Base-by-base conservation (phyloP, 108 stramenopile genomes). In the Nitzschia sp. region DNA sequence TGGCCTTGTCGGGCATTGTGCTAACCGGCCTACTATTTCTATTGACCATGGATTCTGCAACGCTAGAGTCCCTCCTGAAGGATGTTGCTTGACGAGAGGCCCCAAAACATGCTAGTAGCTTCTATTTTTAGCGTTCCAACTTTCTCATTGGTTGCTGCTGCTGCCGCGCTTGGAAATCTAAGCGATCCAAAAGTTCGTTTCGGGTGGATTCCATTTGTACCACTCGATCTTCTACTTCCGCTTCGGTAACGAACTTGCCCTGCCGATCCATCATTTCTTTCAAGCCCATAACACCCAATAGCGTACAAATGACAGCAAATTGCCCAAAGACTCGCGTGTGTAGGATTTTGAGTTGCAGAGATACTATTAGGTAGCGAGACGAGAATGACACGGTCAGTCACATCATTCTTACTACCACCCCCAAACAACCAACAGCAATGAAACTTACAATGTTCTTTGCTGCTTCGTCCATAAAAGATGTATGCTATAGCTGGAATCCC, bases 241-340 rank as follows among this genome's bases (percentile, higher is more conserved):
- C 77, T 59, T 93, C 82, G 23, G 92, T 90, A 23, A 93, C 76
- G 56, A 78, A 93, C 38, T 82, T 83, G 35, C 92, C 92, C 62
- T 82, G 74, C 2, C 77, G 72, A 68, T 94, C 88, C 93, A 94
- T 94, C 58, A 89, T 89, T 45, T 85, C 84, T 58, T 94, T 91
- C 75, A 94, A 81, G 6, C 93, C 88, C 90, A 94, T 94, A 57
- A 94, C 73, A 24, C 79, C 66, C 18, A 94, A 54, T 11, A 94
- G 70, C 53, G 88, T 84, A 46, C 77, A 66, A 29, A 94, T 74
- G n/a, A 90, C 85, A 18, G 90, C 77, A 65, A 90, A 89, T 64
- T 94, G 93, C 26, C 93, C 93, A 59, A 89, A 82, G 54, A 94
- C 93, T 71, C 93, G 90, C 34, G 93, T 94, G 65, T 94, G 93